Percentiles rank a stretch among this genome's conserved stretches.
Conservation (phyloP, 208 protist species). For the Leishmania arabica region DNA sequence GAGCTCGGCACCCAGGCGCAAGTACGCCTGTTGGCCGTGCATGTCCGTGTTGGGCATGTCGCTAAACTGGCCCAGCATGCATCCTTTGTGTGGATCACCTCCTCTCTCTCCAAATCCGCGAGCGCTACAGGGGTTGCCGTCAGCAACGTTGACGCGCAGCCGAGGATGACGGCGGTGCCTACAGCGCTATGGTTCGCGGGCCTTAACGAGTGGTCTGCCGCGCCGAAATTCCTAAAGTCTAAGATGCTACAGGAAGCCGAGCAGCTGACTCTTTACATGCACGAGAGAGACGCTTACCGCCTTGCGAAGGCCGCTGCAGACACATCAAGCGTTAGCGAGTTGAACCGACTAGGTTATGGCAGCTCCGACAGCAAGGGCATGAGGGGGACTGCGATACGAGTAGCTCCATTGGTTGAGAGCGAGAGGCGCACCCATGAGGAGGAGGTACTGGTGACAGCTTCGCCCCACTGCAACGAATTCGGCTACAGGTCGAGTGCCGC, state of each 20-base stretch:
- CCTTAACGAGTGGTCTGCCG: slow-evolving; percentile 13
- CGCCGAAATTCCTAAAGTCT: slow-evolving; percentile 19
- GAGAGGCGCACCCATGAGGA: neutral
- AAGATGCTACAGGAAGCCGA: slow-evolving; percentile 30
- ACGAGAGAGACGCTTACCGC: neutral
- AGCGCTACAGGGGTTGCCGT: neutral
- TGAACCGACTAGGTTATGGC: neutral
- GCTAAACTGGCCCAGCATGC: slow-evolving; percentile 2
- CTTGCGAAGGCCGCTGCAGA: neutral
- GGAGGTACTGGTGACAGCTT: neutral
- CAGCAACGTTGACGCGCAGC: neutral
- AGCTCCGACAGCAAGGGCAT: neutral
- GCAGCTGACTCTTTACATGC: neutral
- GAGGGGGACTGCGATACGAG: neutral
- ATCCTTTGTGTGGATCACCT: slow-evolving; percentile 28
- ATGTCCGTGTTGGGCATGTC: slow-evolving; percentile 1
- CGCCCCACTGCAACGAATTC: neutral
- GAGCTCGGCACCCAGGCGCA: slow-evolving; percentile 15
- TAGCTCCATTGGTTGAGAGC: neutral
- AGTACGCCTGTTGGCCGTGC: slow-evolving; percentile 21
- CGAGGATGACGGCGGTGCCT: neutral
- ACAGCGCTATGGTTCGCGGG: slow-evolving; percentile 15
- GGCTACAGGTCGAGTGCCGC: slow-evolving; percentile 7
- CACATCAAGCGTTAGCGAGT: no score
- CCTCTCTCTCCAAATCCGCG: neutral